Evolutionary conservation across 2,329 filamentous ascomycete species (phyloP).

Genomic region (Talaromyces sp.): DNA sequence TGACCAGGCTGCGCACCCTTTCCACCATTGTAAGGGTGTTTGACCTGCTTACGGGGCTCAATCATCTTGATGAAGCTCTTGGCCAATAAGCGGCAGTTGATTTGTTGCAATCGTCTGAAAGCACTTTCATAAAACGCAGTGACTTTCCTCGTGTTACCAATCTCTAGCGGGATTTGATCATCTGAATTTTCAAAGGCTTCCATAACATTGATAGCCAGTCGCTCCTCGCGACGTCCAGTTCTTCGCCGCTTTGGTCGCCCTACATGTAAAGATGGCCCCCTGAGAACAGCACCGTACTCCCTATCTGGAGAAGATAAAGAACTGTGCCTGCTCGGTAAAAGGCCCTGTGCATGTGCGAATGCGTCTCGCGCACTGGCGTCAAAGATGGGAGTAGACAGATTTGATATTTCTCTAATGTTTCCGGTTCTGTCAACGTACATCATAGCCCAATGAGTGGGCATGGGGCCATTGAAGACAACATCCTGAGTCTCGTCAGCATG

Average conservation of each 20-base stretch:
- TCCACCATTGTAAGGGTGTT: constrained; percentile 47
- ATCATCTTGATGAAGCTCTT: constrained; percentile 46
- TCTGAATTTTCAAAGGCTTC: constrained; percentile 19
- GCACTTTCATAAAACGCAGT: constrained; percentile 37
- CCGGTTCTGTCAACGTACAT: constrained; percentile 10
- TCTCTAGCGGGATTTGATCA: constrained; percentile 29
- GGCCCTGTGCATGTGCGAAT: constrained; percentile 6
- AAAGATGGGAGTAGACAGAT: constrained; percentile 6
- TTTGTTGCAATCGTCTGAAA: constrained; percentile 42
- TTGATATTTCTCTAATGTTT: constrained; percentile 9
- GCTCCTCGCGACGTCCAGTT: constrained; percentile 6
- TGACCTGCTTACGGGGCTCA: constrained; percentile 45
- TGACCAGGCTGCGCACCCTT: constrained; percentile 34
- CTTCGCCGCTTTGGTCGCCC: constrained; percentile 12
- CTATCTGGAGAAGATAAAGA: neutral
- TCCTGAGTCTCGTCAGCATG: constrained; percentile 6
- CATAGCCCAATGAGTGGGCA: constrained; percentile 12
- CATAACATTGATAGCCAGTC: neutral
- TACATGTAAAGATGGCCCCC: neutral
- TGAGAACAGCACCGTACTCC: neutral
- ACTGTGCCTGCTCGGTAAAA: neutral
- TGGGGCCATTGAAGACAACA: constrained; percentile 3
- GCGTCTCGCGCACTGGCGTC: neutral
- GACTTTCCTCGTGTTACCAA: constrained; percentile 37
- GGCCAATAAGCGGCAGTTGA: constrained; percentile 41